Evolutionary conservation across 345 rosid genomes (phyloP).

Genomic region (Rhodomyrtus tomentosa): DNA sequence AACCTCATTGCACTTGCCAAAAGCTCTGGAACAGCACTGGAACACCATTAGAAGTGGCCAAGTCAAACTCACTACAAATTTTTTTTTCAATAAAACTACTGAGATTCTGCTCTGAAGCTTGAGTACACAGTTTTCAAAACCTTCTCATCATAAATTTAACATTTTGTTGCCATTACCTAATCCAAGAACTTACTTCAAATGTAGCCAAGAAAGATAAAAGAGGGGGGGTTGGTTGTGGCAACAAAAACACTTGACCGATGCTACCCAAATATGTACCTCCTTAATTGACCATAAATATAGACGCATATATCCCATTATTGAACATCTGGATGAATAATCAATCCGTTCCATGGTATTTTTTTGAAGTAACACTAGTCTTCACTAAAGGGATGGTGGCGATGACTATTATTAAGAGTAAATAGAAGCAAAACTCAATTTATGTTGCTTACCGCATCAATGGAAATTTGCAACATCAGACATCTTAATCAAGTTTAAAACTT

Average conservation of each 20-base stretch:
- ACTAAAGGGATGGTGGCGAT: background rate
- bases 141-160: background rate
- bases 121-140: background rate
- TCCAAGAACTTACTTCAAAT: background rate
- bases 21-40: background rate
- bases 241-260: background rate
- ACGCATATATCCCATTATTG: background rate
- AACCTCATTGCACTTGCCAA: background rate
- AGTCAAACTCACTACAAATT: background rate
- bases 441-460: background rate
- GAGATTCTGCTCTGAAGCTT: background rate
- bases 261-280: background rate
- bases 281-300: background rate
- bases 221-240: no score
- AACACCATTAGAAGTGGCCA: no score
- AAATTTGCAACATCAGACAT: background rate
- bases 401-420: background rate
- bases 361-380: background rate
- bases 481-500: background rate
- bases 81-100: background rate
- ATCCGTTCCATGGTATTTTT: background rate
- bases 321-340: background rate
- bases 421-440: background rate
- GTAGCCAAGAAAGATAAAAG: background rate
- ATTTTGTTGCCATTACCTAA: background rate